A percentile compares a stretch with the other conserved stretches of the same genome.
phyloP scores from a whole-genome alignment of 2,329 filamentous ascomycete genomes.

The Aulographum hederae region DNA sequence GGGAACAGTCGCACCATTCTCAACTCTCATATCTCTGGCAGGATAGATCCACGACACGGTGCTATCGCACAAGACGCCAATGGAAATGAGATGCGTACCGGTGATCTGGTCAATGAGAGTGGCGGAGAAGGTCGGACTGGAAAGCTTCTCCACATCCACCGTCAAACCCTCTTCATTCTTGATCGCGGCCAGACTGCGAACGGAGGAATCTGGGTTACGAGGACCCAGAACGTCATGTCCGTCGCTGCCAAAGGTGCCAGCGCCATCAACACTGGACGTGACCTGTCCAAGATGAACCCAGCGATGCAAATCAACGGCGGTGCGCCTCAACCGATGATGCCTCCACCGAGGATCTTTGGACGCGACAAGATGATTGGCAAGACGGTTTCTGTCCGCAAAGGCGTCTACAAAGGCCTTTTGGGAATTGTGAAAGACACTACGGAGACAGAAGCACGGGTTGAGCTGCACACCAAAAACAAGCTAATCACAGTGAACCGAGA shows the following conservation, averaged over 20 bases:
- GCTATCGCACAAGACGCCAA: constrained; percentile 85
- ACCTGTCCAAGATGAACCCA: constrained; percentile 83
- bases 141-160: constrained; percentile 83
- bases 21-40: constrained; percentile 82
- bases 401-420: constrained; percentile 78
- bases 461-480: constrained; percentile 89
- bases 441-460: constrained; percentile 69
- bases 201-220: constrained; percentile 73
- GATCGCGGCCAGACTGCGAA: constrained; percentile 74
- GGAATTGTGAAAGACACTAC: constrained; percentile 94
- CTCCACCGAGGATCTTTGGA: constrained; percentile 53
- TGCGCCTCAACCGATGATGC: constrained; percentile 35
- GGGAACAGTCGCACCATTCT: constrained; percentile 66
- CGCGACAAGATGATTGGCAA: constrained; percentile 77
- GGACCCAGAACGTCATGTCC: constrained; percentile 70
- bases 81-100: constrained; percentile 77
- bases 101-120: constrained; percentile 83
- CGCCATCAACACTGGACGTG: constrained; percentile 51
- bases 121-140: constrained; percentile 73
- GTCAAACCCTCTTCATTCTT: constrained; percentile 80
- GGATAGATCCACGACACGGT: constrained; percentile 62
- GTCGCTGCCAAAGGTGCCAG: constrained; percentile 88
- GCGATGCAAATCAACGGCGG: constrained; percentile 58
- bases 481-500: constrained; percentile 70
- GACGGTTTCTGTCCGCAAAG: constrained; percentile 74